Evolutionary conservation across 768 basidiomycete species (phyloP).

Genomic region (Lactifluus subvellereus): DNA sequence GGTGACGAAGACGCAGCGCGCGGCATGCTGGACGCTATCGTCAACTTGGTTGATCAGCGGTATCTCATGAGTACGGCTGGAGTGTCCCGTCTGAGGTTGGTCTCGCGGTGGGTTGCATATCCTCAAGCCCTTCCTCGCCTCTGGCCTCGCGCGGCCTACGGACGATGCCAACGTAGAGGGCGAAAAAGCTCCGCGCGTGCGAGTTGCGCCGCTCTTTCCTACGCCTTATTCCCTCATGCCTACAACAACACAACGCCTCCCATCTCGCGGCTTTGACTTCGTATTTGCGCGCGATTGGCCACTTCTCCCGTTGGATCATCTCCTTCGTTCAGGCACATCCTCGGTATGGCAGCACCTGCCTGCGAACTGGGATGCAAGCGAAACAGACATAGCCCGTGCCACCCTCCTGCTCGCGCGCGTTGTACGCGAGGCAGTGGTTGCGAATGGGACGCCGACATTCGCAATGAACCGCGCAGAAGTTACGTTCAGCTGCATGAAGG

Average conservation of each 20-base stretch:
- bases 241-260: conserved; percentile 50
- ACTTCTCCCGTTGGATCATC: conserved; percentile 63
- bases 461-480: conserved; percentile 49
- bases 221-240: conserved; percentile 51
- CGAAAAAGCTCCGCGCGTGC: conserved; percentile 23
- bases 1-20: conserved; percentile 67
- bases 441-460: conserved; percentile 39
- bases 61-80: conserved; percentile 39
- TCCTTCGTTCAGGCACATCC: conserved; percentile 72
- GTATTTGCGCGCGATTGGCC: conserved; percentile 61
- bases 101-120: conserved; percentile 44
- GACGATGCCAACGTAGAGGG: conserved; percentile 8
- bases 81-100: conserved; percentile 41
- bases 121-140: conserved; percentile 55
- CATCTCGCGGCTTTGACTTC: conserved; percentile 34
- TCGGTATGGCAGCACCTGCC: conserved; percentile 66
- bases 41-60: conserved; percentile 34
- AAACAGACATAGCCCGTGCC: conserved; percentile 68
- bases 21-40: conserved; percentile 38
- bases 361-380: conserved; percentile 67
- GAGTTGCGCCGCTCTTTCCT: conserved; percentile 45
- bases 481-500: conserved; percentile 80
- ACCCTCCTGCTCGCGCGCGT: conserved; percentile 57
- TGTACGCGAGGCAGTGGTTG: conserved; percentile 40
- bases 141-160: conserved; percentile 39